phyloP scores from a whole-genome alignment of 2,329 filamentous ascomycete species.

The Alternaria metachromatica region DNA sequence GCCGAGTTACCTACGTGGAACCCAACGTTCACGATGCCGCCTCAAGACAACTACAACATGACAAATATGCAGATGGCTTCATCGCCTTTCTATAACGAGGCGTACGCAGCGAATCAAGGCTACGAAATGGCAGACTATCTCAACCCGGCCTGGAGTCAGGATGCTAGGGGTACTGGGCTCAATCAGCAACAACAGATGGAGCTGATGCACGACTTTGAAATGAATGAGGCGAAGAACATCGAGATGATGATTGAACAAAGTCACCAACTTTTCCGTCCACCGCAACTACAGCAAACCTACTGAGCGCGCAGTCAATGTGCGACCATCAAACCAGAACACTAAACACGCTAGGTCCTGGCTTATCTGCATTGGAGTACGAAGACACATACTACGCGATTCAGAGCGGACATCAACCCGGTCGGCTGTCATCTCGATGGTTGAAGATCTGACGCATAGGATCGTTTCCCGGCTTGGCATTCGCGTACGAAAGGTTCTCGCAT shows the following conservation, averaged over 20 bases:
- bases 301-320: slow-evolving; percentile 17
- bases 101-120: slow-evolving; percentile 44
- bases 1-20: slow-evolving; percentile 47
- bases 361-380: neutral
- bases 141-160: slow-evolving; percentile 66
- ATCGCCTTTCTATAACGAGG: slow-evolving; percentile 41
- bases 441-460: neutral
- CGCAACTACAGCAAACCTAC: slow-evolving; percentile 36
- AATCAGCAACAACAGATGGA: slow-evolving; percentile 83
- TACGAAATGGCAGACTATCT: slow-evolving; percentile 50
- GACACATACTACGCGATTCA: neutral
- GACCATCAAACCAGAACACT: neutral
- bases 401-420: neutral
- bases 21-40: slow-evolving; percentile 44
- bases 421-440: neutral
- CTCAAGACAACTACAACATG: slow-evolving; percentile 37
- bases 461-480: neutral
- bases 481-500: neutral
- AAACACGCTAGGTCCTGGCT: neutral
- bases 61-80: slow-evolving; percentile 34
- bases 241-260: slow-evolving; percentile 52
- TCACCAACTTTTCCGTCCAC: slow-evolving; percentile 46
- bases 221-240: slow-evolving; percentile 49
- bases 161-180: slow-evolving; percentile 55
- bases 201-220: slow-evolving; percentile 81